Conservation (phyloP, 495 filamentous ascomycete genomes). For the Penicillium ucsense region DNA sequence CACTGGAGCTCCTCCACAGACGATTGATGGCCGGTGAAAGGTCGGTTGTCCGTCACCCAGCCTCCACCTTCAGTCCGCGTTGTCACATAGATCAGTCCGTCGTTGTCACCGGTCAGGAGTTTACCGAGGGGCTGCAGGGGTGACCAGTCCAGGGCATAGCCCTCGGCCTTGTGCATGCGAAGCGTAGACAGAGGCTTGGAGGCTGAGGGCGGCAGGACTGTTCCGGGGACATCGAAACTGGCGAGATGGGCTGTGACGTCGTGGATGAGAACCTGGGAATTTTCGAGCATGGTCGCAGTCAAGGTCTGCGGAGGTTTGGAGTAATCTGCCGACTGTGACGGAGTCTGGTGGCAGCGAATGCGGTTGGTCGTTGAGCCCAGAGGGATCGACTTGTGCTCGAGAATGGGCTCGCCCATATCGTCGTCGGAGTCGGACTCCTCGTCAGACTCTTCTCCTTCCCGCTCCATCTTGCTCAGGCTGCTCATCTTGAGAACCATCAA, state of each 20-base stretch:
- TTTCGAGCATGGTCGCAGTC: constrained; percentile 86
- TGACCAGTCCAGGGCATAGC: constrained; percentile 94
- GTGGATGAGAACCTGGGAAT: constrained; percentile 80
- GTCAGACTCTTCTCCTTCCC: constrained; percentile 60
- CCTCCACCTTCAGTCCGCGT: constrained; percentile 76
- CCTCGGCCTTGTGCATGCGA: constrained; percentile 83
- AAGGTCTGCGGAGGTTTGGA: constrained; percentile 65
- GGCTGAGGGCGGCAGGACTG: constrained; percentile 64
- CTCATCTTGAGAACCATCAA: constrained; percentile 94
- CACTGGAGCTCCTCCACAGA: constrained; percentile 94
- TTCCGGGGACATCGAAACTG: constrained; percentile 83
- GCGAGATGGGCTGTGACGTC: constrained; percentile 79
- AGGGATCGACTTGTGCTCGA: constrained; percentile 84
- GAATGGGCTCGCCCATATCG: constrained; percentile 79
- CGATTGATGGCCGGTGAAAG: constrained; percentile 72
- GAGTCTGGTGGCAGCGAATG: constrained; percentile 71
- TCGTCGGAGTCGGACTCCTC: constrained; percentile 65
- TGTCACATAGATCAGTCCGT: constrained; percentile 80
- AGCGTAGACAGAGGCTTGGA: constrained; percentile 81
- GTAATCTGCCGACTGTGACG: constrained; percentile 50
- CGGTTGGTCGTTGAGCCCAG: constrained; percentile 82
- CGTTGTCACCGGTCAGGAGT: constrained; percentile 83
- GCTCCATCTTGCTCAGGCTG: constrained; percentile 76
- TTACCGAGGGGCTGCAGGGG: constrained; percentile 66
- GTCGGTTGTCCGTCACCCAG: constrained; percentile 71